These are phyloP conservation scores for Zygnema cylindricum DNA, from an alignment of 139 green algal genomes.

Conservation along the genomic window DNA sequence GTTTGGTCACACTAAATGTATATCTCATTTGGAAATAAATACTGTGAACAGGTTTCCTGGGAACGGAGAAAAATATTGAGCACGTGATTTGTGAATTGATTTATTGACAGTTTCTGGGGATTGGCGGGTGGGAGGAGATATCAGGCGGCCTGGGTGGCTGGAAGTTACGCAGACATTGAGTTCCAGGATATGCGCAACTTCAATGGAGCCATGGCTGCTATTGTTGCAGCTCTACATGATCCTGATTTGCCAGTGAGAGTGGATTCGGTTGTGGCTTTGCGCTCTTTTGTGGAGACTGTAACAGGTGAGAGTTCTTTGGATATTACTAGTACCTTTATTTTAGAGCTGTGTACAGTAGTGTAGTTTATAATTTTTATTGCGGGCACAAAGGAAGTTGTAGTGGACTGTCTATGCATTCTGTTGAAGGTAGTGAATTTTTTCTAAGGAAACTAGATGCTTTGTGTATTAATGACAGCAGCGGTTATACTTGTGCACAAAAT, in stretches of 20 bases:
- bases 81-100: no score
- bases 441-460: no score
- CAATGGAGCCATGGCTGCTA: slow-evolving; percentile 72
- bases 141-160: slow-evolving; percentile 88
- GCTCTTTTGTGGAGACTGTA: slow-evolving; percentile 84
- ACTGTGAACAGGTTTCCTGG: no score
- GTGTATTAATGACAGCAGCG: no score
- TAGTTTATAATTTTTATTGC: background rate
- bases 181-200: slow-evolving; percentile 72
- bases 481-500: no score
- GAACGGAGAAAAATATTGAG: no score
- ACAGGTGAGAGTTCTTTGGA: slow-evolving; percentile 53
- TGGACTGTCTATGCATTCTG: background rate
- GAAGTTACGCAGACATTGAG: slow-evolving; percentile 79
- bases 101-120: no score
- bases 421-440: background rate
- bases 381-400: no score
- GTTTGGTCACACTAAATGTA: no score
- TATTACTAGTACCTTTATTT: background rate
- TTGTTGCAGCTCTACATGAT: slow-evolving; percentile 74
- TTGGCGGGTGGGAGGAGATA: background rate
- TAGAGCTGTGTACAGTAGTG: background rate
- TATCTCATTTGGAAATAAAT: no score
- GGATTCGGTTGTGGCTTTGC: slow-evolving; percentile 81
- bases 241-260: slow-evolving; percentile 86